Conservation (phyloP, 2,329 filamentous ascomycete genomes). For the Seiridium cupressi region DNA sequence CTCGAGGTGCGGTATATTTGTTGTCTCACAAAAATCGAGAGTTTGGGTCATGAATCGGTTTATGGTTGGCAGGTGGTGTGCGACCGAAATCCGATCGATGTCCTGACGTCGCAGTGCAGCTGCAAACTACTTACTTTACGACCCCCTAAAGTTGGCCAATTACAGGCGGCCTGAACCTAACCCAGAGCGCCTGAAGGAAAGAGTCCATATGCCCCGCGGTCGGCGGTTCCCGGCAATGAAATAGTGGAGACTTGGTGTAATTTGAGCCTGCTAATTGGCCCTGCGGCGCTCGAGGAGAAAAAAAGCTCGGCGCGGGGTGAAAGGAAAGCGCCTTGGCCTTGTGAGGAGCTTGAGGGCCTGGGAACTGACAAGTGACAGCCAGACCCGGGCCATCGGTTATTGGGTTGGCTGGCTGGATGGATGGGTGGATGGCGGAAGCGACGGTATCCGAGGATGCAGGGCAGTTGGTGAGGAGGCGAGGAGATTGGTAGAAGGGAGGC, state of each 20-base stretch:
- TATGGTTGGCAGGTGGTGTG: neutral
- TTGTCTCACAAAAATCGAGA: neutral
- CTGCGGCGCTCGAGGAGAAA: too few relatives aligned
- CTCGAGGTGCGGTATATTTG: neutral
- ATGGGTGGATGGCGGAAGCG: neutral
- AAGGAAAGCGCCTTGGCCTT: neutral
- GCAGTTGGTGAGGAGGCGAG: neutral
- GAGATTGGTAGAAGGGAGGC: too few relatives aligned
- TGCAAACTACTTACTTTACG: conserved; percentile 1
- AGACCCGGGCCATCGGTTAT: too few relatives aligned
- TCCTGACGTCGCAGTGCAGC: conserved; percentile 1
- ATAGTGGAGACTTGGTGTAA: neutral
- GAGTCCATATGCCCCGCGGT: neutral
- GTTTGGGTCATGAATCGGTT: neutral
- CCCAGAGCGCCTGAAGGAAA: neutral
- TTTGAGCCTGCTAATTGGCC: neutral
- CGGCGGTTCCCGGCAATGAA: conserved; percentile 1
- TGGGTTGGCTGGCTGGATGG: too few relatives aligned
- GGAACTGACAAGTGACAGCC: too few relatives aligned
- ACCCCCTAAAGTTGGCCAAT: neutral
- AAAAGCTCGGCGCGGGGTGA: neutral
- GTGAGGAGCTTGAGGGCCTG: too few relatives aligned
- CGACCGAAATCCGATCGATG: neutral
- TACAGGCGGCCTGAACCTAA: neutral
- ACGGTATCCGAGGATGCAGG: neutral